Percentiles rank a stretch among this genome's conserved stretches.
phyloP scores from a whole-genome alignment of 768 basidiomycete genomes.

The Xanthoconium stramineum region DNA sequence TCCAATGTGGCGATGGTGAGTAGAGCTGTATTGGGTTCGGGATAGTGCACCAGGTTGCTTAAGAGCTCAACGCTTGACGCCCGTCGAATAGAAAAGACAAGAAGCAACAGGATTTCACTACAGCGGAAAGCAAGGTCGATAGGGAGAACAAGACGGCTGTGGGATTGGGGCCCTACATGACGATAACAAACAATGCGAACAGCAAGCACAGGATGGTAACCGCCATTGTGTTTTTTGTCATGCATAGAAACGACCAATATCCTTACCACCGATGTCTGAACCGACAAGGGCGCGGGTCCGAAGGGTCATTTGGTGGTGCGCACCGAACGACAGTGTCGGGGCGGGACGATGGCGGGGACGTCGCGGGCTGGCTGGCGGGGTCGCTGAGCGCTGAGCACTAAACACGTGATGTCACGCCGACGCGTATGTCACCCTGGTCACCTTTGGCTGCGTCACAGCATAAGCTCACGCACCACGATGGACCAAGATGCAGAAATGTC shows the following conservation, averaged over 20 bases:
- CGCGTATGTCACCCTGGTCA: conserved; percentile 7
- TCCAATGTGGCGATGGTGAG: neutral
- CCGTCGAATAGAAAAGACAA: conserved; percentile 5
- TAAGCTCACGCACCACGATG: conserved; percentile 37
- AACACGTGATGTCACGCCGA: conserved; percentile 3
- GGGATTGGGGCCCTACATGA: neutral
- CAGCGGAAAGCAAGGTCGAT: conserved; percentile 2
- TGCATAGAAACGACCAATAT: neutral
- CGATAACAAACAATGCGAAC: neutral
- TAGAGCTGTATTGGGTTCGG: neutral
- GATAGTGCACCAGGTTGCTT: neutral
- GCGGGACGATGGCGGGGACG: no score
- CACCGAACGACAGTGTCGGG: neutral
- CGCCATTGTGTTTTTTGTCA: conserved; percentile 5
- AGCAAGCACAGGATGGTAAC: neutral
- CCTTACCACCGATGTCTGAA: neutral
- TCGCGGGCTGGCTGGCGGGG: neutral
- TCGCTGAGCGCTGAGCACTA: neutral
- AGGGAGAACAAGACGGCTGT: conserved; percentile 5
- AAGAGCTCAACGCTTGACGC: neutral
- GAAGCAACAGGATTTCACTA: neutral
- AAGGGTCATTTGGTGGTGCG: neutral
- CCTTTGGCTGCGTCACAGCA: neutral
- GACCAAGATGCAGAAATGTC: conserved; percentile 64
- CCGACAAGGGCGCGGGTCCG: no score